Conservation (phyloP, 257 asterid genomes). For the Cruciata laevipes region DNA sequence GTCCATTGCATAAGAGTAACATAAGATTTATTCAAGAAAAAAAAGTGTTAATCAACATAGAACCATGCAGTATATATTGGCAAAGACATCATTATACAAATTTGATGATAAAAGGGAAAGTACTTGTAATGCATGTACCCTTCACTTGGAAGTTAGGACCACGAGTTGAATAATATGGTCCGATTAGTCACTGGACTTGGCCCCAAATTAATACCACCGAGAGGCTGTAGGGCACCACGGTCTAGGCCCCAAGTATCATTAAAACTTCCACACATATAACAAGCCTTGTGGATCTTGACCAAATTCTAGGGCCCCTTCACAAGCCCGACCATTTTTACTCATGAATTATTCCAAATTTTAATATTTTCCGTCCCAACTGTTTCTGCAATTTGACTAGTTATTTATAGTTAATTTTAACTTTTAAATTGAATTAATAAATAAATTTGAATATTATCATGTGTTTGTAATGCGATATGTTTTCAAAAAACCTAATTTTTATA, state of each 20-base stretch:
- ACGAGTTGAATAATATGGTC: not conserved
- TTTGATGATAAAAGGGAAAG: not conserved
- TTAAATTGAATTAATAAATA: too few relatives aligned
- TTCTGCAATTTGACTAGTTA: too few relatives aligned
- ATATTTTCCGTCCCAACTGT: too few relatives aligned
- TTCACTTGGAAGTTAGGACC: not conserved
- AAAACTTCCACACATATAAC: not conserved
- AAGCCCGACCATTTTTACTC: not conserved
- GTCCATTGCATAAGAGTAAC: too few relatives aligned
- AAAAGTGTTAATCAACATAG: too few relatives aligned
- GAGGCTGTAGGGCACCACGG: conserved; percentile 9
- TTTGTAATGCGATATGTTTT: too few relatives aligned
- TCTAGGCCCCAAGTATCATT: not conserved
- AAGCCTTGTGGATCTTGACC: too few relatives aligned
- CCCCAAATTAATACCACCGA: not conserved
- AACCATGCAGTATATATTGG: too few relatives aligned
- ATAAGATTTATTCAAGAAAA: too few relatives aligned
- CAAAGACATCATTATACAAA: not conserved
- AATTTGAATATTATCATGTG: too few relatives aligned
- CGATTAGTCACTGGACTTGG: not conserved
- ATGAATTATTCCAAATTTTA: not conserved
- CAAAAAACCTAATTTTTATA: too few relatives aligned
- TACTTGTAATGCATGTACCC: not conserved
- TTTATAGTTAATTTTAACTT: too few relatives aligned
- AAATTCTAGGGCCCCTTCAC: not conserved